phyloP scores from a whole-genome alignment of 2,329 filamentous ascomycete species.

The Zymoseptoria ardabiliae region DNA sequence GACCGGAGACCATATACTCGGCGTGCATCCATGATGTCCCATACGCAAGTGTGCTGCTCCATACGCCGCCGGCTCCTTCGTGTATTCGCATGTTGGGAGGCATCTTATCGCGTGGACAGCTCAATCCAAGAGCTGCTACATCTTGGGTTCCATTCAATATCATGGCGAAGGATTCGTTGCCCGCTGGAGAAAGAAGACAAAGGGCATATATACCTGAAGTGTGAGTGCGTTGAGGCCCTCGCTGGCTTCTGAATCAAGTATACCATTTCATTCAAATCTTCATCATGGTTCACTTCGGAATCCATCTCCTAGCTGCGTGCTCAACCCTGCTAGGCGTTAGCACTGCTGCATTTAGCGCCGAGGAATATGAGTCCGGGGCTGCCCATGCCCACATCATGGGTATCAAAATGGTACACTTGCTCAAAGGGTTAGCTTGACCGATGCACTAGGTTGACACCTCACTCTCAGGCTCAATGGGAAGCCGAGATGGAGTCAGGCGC shows the following conservation, averaged over 20 bases:
- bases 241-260: not conserved
- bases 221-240: not conserved
- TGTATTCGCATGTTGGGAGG: not conserved
- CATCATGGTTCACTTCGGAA: constrained; percentile 7
- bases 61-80: not conserved
- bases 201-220: not conserved
- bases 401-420: constrained; percentile 17
- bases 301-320: constrained; percentile 8
- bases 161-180: not conserved
- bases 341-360: constrained; percentile 9
- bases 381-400: constrained; percentile 19
- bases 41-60: not conserved
- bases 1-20: not conserved
- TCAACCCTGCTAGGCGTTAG: constrained; percentile 7
- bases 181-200: not conserved
- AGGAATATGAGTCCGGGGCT: constrained; percentile 16
- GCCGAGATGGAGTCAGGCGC: constrained; percentile 29
- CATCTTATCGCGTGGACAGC: not conserved
- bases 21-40: not conserved
- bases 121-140: not conserved
- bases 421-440: not conserved
- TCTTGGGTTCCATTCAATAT: not conserved
- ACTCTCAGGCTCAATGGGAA: constrained; percentile 25
- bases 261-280: not conserved
- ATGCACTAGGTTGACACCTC: not conserved